Conservation (phyloP, 2,329 filamentous ascomycete genomes). For the Alternaria consortialis region DNA sequence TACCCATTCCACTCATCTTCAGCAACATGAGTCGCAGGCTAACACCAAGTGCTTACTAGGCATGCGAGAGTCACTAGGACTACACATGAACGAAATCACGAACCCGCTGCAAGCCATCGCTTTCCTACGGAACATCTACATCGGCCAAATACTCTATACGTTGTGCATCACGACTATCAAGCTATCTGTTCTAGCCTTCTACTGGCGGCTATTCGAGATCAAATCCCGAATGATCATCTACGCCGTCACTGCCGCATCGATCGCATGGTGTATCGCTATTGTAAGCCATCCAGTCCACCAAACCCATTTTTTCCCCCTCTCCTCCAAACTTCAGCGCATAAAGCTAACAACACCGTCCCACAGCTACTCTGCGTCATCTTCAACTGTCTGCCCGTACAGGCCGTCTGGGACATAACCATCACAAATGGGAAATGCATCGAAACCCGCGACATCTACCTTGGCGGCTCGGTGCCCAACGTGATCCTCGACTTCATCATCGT, state of each 20-base stretch:
- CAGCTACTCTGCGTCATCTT: conserved; percentile 31
- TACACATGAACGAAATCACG: conserved; percentile 20
- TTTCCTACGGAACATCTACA: conserved; percentile 28
- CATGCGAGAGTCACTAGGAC: conserved; percentile 25
- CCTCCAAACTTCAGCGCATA: no score
- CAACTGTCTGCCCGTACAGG: conserved; percentile 30
- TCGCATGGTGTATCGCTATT: conserved; percentile 31
- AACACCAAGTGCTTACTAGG: conserved; percentile 12
- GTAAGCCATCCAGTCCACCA: conserved; percentile 10
- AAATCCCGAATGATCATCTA: conserved; percentile 20
- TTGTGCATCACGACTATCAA: conserved; percentile 29
- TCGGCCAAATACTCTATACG: conserved; percentile 32
- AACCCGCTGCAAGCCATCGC: conserved; percentile 16
- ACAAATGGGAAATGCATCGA: conserved; percentile 29
- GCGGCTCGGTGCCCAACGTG: conserved; percentile 37
- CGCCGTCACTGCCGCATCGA: conserved; percentile 18
- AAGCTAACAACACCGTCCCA: neutral
- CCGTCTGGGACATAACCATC: conserved; percentile 35
- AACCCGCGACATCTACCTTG: conserved; percentile 29
- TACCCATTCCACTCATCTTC: neutral
- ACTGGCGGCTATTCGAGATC: conserved; percentile 38
- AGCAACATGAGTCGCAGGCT: neutral
- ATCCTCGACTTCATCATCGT: conserved; percentile 34
- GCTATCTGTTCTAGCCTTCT: conserved; percentile 37
- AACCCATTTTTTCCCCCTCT: no score